These are phyloP conservation scores for Daldinia decipiens DNA, from an alignment of 495 filamentous ascomycete species.

Conservation along the genomic window DNA sequence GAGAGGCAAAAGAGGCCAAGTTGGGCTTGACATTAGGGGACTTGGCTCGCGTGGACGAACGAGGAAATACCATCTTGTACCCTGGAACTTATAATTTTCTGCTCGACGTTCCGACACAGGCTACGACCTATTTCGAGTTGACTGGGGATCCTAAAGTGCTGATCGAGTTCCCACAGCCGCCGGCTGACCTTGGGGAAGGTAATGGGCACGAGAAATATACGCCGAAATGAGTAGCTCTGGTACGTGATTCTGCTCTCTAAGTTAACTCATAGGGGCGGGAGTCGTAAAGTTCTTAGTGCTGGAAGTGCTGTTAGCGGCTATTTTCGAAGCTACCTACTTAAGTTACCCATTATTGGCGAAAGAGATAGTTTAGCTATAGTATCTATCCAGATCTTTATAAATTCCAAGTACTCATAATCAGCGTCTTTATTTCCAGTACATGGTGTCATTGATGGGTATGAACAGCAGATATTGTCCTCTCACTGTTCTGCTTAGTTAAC, in stretches of 20 bases:
- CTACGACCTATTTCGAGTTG: constrained; percentile 54
- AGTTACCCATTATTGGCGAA: too few relatives aligned
- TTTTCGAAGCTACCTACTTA: too few relatives aligned
- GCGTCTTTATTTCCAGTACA: background rate
- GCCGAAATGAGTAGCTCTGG: background rate
- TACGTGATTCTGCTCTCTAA: background rate
- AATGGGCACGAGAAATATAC: constrained; percentile 44
- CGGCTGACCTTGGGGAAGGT: constrained; percentile 40
- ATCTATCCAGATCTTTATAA: background rate
- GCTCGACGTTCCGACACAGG: constrained; percentile 61
- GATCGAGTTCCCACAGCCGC: constrained; percentile 46
- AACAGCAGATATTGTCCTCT: background rate
- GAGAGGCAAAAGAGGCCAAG: constrained; percentile 48
- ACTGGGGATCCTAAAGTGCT: constrained; percentile 49
- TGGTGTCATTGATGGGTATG: background rate
- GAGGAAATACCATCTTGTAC: constrained; percentile 70
- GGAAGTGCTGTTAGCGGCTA: too few relatives aligned
- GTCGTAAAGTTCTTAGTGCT: too few relatives aligned
- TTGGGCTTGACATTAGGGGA: constrained; percentile 67
- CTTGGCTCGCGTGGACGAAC: constrained; percentile 66
- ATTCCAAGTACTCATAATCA: background rate
- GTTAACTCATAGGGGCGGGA: background rate
- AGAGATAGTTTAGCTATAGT: background rate
- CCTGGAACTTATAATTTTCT: constrained; percentile 71
- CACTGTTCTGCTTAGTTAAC: too few relatives aligned